Evolutionary conservation across 108 stramenopile genomes (phyloP), one percentile per base, ranked within the genome.

Genomic region (Discostella stelligeroides): DNA sequence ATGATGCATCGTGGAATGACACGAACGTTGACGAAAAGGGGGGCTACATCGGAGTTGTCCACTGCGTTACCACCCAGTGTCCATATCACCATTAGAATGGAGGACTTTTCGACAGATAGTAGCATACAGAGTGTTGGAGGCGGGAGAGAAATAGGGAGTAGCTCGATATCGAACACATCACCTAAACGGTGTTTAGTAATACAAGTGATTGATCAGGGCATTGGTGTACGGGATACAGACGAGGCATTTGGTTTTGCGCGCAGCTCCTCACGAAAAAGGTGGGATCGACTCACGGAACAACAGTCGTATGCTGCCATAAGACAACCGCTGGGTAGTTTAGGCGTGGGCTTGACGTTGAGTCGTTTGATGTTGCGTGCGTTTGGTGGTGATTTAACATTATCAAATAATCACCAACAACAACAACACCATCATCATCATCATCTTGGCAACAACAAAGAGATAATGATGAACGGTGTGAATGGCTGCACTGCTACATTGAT

Each of bases 231-330:
- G 11, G 51, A 66, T 18, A 58, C 59, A 11, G 60, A 59, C 46
- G 45, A 50, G 39, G 70, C 79, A 45, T 82, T 83, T 73, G 59
- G 64, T 8, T 87, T 82, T 69, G 82, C 82, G 4, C 39, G 29
- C 10, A 81, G 78, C 0, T 65, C 79, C 3, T 45, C 81, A 0
- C 66, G 40, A 0, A 58, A 66, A 58, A 66, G 85, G 60, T 93
- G 92, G 92, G 86, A 91, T 82, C 68, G 92, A 25, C 18, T 93
- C 23, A 63, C 88, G 14, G 89, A 88, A 27, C 92, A 93, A 49
- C 85, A 85, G 66, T 81, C 85, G 15, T 93, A 93, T 60, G 86
- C 85, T 24, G 80, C 72, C 30, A 84, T 86, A 21, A 63, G 92
- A 27, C 75, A 82, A 21, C 92, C 92, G 0, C 55, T 93, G 25